A percentile compares a stretch with the other conserved stretches of the same genome.
These are phyloP conservation scores for Fusarium transvaalense DNA, from an alignment of 2,329 filamentous ascomycete species.

Conservation along the genomic window DNA sequence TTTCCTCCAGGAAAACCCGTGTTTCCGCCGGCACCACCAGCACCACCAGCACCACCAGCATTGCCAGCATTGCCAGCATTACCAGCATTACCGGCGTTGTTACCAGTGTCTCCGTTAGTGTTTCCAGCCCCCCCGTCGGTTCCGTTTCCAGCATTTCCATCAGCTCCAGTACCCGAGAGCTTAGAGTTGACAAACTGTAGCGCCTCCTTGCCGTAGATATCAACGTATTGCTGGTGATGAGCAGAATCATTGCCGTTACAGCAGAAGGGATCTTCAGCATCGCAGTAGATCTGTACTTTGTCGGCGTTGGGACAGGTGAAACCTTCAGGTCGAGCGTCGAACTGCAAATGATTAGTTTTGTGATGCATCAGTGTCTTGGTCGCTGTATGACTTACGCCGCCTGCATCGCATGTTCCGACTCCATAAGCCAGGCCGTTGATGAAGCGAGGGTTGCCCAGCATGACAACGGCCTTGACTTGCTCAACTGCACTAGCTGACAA, in stretches of 20 bases:
- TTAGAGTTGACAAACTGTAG: conserved; percentile 68
- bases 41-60: neutral
- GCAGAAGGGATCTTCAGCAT: conserved; percentile 73
- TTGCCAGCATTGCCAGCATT: neutral
- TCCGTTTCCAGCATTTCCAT: neutral
- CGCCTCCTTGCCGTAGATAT: conserved; percentile 70
- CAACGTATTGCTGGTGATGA: conserved; percentile 73
- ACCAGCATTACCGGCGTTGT: neutral
- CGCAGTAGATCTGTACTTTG: conserved; percentile 75
- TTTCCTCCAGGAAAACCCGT: neutral
- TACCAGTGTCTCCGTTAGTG: neutral
- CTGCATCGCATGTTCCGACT: conserved; percentile 68
- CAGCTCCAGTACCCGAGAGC: conserved; percentile 21
- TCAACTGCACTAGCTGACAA: conserved; percentile 62
- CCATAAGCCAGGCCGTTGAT: conserved; percentile 67
- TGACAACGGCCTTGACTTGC: conserved; percentile 72
- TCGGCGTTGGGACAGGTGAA: conserved; percentile 66
- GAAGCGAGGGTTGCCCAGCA: conserved; percentile 74
- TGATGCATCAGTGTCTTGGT: accelerated
- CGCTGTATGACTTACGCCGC: conserved; percentile 62
- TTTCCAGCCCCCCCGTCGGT: neutral
- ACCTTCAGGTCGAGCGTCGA: conserved; percentile 68
- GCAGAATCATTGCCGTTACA: conserved; percentile 72
- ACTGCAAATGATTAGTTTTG: conserved; percentile 55
- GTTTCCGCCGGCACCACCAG: neutral